Conservation (phyloP, 1,139 yeast species). For the Debaryomycetaceae sp. region DNA sequence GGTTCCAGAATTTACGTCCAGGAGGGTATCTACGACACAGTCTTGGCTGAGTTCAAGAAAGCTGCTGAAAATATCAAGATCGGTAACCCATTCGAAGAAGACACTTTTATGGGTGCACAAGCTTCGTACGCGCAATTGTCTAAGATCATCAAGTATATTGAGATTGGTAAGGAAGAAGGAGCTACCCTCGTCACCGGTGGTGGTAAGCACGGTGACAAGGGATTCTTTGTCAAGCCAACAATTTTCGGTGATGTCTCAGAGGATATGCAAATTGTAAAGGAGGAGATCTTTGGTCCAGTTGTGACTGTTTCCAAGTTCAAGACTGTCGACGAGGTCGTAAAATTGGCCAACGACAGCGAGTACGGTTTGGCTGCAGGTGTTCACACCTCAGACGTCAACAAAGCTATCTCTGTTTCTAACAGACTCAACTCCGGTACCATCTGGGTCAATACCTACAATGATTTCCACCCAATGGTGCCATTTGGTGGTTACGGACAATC, state of each 20-base stretch:
- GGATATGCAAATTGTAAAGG: conserved; percentile 66
- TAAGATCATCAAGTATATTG: conserved; percentile 71
- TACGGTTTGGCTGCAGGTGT: conserved; percentile 84
- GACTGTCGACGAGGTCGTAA: conserved; percentile 67
- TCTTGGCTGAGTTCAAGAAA: conserved; percentile 56
- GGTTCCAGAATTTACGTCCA: conserved; percentile 81
- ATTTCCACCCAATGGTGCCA: conserved; percentile 26
- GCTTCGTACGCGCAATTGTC: conserved; percentile 72
- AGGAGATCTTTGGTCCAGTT: conserved; percentile 88
- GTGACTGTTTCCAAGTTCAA: conserved; percentile 71
- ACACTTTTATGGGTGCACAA: conserved; percentile 82
- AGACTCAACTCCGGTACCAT: conserved; percentile 24
- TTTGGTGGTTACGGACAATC: conserved; percentile 29
- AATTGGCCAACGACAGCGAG: conserved; percentile 66
- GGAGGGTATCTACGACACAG: conserved; percentile 68
- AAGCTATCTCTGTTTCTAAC: conserved; percentile 35
- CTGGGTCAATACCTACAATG: conserved; percentile 28
- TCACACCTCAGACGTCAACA: conserved; percentile 56
- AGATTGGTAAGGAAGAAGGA: conserved; percentile 71
- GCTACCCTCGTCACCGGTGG: conserved; percentile 79
- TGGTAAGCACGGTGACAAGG: conserved; percentile 61
- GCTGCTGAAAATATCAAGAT: conserved; percentile 57
- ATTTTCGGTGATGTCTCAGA: conserved; percentile 69
- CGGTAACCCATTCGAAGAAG: conserved; percentile 76
- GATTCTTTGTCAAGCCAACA: conserved; percentile 79